Percentiles rank a stretch among this genome's conserved stretches.
Conservation (phyloP, 2,329 filamentous ascomycete species). For the Fusarium sp. region DNA sequence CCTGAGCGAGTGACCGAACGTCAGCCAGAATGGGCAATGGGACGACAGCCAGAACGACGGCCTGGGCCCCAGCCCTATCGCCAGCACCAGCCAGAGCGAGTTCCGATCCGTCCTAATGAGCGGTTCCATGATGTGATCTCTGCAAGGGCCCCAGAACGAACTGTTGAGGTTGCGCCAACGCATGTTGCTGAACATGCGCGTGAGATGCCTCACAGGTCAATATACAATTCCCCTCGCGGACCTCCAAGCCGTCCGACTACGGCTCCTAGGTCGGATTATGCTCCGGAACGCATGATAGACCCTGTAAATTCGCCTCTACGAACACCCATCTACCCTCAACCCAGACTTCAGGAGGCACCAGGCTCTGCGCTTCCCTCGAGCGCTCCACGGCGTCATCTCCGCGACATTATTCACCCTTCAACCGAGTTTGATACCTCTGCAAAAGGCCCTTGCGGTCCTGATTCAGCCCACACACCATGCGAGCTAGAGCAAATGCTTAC, state of each 20-base stretch:
- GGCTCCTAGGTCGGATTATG: constrained; percentile 23
- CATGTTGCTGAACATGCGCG: constrained; percentile 1
- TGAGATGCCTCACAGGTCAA: constrained; percentile 3
- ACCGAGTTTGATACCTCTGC: constrained; percentile 32
- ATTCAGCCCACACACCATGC: constrained; percentile 21
- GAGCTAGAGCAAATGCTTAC: constrained; percentile 44
- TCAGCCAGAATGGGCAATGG: background rate
- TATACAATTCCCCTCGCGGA: background rate
- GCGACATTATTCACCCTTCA: constrained; percentile 36
- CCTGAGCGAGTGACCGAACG: background rate
- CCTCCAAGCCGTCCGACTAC: constrained; percentile 8
- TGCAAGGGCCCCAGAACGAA: constrained; percentile 5
- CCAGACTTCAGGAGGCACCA: constrained; percentile 10
- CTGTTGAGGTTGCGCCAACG: constrained; percentile 6
- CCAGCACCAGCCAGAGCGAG: background rate
- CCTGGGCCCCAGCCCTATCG: too few species aligned
- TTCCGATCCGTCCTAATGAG: background rate
- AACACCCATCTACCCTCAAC: constrained; percentile 11
- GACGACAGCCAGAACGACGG: constrained; percentile 1
- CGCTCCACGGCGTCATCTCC: constrained; percentile 16
- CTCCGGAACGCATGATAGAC: constrained; percentile 34
- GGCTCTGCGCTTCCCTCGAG: constrained; percentile 27
- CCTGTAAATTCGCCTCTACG: constrained; percentile 18
- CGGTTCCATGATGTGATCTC: constrained; percentile 10
- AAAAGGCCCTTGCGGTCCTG: constrained; percentile 24